Conservation (phyloP, 2,329 filamentous ascomycete genomes). For the Teratosphaeria destructans region DNA sequence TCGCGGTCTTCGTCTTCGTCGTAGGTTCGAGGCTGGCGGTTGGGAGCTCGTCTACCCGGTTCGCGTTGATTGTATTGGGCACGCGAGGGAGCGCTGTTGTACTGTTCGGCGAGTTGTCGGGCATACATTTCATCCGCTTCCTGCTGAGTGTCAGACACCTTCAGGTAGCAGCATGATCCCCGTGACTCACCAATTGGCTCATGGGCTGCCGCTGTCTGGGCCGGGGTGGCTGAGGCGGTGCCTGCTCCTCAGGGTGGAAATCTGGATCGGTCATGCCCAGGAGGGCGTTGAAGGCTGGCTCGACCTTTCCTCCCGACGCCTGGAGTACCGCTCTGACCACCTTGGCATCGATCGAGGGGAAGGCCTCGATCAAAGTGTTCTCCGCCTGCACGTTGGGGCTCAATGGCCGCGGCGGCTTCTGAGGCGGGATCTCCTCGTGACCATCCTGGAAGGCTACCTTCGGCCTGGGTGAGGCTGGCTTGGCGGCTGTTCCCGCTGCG, state of each 20-base stretch:
- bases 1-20: constrained; percentile 52
- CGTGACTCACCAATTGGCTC: constrained; percentile 51
- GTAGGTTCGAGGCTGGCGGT: constrained; percentile 41
- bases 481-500: constrained; percentile 19
- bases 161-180: not conserved
- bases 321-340: constrained; percentile 81
- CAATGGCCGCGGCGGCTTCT: constrained; percentile 76
- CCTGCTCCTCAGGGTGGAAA: constrained; percentile 43
- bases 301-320: constrained; percentile 77
- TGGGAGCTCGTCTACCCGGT: constrained; percentile 24
- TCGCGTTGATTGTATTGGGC: constrained; percentile 24
- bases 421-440: constrained; percentile 44
- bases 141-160: not conserved
- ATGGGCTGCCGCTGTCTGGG: constrained; percentile 52
- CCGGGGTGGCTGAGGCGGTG: constrained; percentile 72
- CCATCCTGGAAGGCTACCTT: constrained; percentile 39
- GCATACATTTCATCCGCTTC: constrained; percentile 88
- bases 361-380: constrained; percentile 83
- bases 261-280: constrained; percentile 53
- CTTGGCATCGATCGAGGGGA: constrained; percentile 67
- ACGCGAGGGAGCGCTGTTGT: constrained; percentile 34
- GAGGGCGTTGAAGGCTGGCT: constrained; percentile 90
- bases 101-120: constrained; percentile 85
- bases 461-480: constrained; percentile 32
- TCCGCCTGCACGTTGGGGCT: constrained; percentile 77